Evolutionary conservation across 2,329 filamentous ascomycete genomes (phyloP).

Genomic region (Penicillium sp.): DNA sequence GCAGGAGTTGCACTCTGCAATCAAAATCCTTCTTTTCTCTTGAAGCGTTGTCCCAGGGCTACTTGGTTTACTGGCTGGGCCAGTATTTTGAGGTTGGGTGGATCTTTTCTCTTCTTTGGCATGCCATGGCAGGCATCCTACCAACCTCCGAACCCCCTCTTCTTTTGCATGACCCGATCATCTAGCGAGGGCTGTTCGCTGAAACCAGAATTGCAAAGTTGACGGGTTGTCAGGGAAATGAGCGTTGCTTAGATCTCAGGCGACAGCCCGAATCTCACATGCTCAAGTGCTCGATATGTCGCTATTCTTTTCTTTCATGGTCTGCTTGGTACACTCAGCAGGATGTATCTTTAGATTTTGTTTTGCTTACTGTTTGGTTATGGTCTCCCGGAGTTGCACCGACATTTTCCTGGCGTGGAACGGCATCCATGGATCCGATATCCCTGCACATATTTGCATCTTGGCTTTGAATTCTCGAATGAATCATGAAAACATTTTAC

Average conservation of each 20-base stretch:
- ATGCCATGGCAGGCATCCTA: background rate
- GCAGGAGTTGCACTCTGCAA: background rate
- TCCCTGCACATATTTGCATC: constrained; percentile 17
- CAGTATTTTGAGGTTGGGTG: background rate
- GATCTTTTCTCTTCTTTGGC: background rate
- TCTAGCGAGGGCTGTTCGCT: constrained; percentile 4
- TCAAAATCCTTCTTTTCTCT: background rate
- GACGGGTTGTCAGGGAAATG: constrained; percentile 1
- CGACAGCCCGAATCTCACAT: background rate
- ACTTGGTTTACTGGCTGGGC: constrained; percentile 7
- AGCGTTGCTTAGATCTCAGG: background rate
- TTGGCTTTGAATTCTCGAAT: constrained; percentile 4
- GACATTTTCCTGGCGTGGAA: constrained; percentile 13
- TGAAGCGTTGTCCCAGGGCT: background rate
- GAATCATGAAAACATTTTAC: background rate
- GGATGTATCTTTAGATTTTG: constrained; percentile 15
- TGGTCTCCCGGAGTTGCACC: constrained; percentile 16
- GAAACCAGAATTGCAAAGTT: constrained; percentile 6
- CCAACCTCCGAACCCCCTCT: background rate
- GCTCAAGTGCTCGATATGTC: background rate
- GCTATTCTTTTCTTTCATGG: background rate
- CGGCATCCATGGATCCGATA: constrained; percentile 9
- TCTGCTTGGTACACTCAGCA: constrained; percentile 6
- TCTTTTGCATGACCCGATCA: constrained; percentile 1
- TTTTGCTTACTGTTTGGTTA: background rate